These are phyloP conservation scores for Brassica carinata DNA, from an alignment of 345 rosid species.

Conservation along the genomic window DNA sequence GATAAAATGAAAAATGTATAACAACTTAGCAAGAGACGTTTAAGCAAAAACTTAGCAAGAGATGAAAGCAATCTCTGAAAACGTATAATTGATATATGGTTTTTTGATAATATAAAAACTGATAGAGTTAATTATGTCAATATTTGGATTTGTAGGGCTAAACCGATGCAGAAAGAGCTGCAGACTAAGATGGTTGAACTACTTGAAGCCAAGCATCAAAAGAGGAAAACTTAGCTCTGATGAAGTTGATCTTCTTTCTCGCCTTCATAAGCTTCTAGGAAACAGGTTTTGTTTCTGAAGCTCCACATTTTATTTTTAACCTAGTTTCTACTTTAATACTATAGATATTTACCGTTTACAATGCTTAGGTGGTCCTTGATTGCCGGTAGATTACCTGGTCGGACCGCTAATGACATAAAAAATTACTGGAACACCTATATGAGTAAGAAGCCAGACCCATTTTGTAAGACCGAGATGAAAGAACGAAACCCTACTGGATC, in stretches of 20 bases:
- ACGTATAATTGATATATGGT: background rate
- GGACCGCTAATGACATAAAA: constrained; percentile 51
- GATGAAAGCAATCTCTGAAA: background rate
- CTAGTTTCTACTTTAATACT: background rate
- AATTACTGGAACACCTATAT: constrained; percentile 55
- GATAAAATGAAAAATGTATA: constrained; percentile 21
- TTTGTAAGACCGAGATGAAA: background rate
- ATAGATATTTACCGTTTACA: background rate
- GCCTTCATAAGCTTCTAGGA: constrained; percentile 62
- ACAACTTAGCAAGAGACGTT: background rate
- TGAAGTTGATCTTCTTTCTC: constrained; percentile 62
- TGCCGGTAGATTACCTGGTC: constrained; percentile 52
- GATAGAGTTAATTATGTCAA: background rate
- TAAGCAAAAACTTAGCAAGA: background rate
- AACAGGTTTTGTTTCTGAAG: constrained; percentile 42
- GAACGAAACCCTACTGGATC: background rate
- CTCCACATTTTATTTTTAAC: background rate
- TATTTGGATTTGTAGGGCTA: constrained; percentile 44
- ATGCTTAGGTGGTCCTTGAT: constrained; percentile 50
- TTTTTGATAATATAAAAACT: background rate
- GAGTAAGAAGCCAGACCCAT: constrained; percentile 33
- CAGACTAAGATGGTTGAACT: constrained; percentile 64
- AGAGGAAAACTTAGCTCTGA: constrained; percentile 51
- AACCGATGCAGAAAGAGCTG: constrained; percentile 67
- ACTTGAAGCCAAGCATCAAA: constrained; percentile 56